Percentiles rank a stretch among this genome's conserved stretches.
Conservation (phyloP, 1,284 basidiomycete species). For the Pseudomicrostroma phylloplanum region DNA sequence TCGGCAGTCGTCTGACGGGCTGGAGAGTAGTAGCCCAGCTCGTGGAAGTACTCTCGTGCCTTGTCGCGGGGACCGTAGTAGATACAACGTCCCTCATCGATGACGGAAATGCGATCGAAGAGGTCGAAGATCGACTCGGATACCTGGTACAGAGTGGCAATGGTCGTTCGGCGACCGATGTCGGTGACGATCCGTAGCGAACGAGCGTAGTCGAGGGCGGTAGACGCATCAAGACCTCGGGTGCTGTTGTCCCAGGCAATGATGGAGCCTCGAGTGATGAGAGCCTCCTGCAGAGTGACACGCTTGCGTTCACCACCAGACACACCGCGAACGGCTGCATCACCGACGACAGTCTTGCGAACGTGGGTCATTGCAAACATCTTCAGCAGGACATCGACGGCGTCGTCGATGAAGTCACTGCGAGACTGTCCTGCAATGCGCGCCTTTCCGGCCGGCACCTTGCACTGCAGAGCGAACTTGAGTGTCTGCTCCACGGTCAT, state of each 20-base stretch:
- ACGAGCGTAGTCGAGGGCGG: constrained; percentile 38
- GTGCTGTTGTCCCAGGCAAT: constrained; percentile 39
- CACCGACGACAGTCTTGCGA: constrained; percentile 40
- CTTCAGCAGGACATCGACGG: constrained; percentile 32
- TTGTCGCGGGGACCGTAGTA: constrained; percentile 39
- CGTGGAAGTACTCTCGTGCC: constrained; percentile 33
- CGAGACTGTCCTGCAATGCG: constrained; percentile 25
- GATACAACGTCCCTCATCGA: constrained; percentile 52
- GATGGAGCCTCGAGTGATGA: constrained; percentile 27
- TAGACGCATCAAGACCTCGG: constrained; percentile 37
- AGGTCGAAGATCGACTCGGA: constrained; percentile 35
- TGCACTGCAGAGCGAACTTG: constrained; percentile 31
- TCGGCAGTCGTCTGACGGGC: constrained; percentile 37
- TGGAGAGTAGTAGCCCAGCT: constrained; percentile 36
- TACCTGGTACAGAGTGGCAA: constrained; percentile 41
- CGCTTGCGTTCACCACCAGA: constrained; percentile 40
- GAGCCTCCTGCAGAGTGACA: constrained; percentile 35
- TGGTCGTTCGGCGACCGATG: constrained; percentile 34
- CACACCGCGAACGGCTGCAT: constrained; percentile 35
- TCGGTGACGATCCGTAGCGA: constrained; percentile 37
- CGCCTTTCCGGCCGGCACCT: constrained; percentile 24
- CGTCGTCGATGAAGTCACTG: constrained; percentile 29
- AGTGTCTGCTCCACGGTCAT: constrained; percentile 40
- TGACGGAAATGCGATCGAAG: constrained; percentile 35
- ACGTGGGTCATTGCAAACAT: constrained; percentile 46